Conservation (phyloP, 352 stramenopile species). For the Globisporangium yorkense region DNA sequence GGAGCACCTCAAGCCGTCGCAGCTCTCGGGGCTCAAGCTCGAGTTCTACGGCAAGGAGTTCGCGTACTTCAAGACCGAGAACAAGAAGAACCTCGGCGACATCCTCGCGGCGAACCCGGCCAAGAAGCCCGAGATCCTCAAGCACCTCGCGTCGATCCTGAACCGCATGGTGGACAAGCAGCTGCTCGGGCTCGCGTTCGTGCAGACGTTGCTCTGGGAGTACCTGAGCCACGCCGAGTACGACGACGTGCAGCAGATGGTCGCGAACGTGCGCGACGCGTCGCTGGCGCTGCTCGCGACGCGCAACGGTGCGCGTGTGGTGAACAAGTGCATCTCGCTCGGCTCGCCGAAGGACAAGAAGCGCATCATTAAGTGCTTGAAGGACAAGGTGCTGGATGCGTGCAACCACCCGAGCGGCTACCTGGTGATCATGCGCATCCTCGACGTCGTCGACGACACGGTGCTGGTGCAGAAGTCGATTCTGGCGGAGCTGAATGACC, state of each 20-base stretch:
- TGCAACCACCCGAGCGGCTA: constrained; percentile 89
- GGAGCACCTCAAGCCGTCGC: constrained; percentile 82
- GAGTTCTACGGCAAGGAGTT: constrained; percentile 90
- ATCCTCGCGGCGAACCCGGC: constrained; percentile 57
- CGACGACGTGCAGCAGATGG: constrained; percentile 78
- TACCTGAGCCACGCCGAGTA: constrained; percentile 81
- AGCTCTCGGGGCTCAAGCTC: constrained; percentile 81
- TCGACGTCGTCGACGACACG: constrained; percentile 89
- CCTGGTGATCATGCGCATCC: constrained; percentile 84
- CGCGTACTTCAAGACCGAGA: constrained; percentile 80
- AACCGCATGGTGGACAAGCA: constrained; percentile 90
- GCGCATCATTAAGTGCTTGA: constrained; percentile 87
- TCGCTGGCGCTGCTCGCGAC: constrained; percentile 83
- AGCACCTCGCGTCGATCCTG: constrained; percentile 56
- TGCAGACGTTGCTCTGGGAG: constrained; percentile 88
- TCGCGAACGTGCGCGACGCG: constrained; percentile 81
- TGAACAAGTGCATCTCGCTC: constrained; percentile 82
- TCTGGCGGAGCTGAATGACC: constrained; percentile 72
- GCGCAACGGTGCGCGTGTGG: constrained; percentile 80
- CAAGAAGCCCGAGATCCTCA: constrained; percentile 74
- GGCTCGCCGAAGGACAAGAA: constrained; percentile 88
- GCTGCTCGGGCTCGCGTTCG: constrained; percentile 81
- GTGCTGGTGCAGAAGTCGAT: constrained; percentile 89
- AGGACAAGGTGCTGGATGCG: constrained; percentile 87
- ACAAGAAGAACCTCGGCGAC: constrained; percentile 75